Conservation (phyloP, 371 early-diverging fungal genomes). For the Lichtheimia hyalospora region DNA sequence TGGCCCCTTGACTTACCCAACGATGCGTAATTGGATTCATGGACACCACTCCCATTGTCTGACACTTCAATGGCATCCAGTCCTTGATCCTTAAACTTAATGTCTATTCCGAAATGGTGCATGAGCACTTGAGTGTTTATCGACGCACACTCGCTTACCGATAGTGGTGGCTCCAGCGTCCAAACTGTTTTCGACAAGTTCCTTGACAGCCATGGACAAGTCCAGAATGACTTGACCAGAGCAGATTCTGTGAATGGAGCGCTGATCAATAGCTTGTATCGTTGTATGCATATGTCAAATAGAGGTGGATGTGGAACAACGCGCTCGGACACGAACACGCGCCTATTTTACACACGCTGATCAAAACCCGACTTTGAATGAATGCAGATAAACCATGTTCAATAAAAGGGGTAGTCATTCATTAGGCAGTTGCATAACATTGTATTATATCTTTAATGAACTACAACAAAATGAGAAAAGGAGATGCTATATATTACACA, state of each 20-base stretch:
- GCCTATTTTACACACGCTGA: no score
- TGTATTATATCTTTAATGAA: no score
- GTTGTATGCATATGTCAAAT: background rate
- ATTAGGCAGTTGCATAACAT: no score
- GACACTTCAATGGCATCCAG: constrained; percentile 72
- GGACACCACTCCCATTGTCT: constrained; percentile 89
- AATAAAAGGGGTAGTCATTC: no score
- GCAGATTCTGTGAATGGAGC: constrained; percentile 74
- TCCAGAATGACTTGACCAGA: constrained; percentile 94
- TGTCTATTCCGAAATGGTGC: no score
- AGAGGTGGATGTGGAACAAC: no score
- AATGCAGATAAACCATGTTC: no score
- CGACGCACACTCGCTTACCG: constrained; percentile 58
- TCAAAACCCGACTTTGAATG: no score
- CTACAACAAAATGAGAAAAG: no score
- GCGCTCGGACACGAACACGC: no score
- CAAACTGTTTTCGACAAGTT: constrained; percentile 96
- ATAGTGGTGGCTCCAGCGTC: constrained; percentile 91
- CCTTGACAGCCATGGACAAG: constrained; percentile 87
- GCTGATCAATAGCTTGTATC: constrained; percentile 42
- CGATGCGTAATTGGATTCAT: constrained; percentile 55
- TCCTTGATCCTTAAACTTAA: constrained; percentile 83
- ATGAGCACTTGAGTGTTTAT: no score
- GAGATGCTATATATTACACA: no score
- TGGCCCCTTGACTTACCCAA: constrained; percentile 50